These are phyloP conservation scores for Cucurbita pepo DNA, from an alignment of 306 rosid species.

Conservation along the genomic window DNA sequence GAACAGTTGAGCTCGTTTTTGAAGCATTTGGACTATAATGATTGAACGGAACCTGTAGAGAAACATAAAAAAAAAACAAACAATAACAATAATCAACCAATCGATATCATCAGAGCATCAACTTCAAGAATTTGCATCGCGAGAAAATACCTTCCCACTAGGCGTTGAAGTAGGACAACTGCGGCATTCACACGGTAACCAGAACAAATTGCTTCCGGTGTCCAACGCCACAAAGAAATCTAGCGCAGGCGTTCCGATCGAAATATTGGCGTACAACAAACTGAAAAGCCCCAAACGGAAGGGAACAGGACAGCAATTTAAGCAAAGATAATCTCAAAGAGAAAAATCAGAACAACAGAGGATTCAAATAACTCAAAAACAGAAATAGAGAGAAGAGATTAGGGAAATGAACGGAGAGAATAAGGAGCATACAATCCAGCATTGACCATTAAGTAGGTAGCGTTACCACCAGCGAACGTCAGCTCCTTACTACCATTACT, in stretches of 20 bases:
- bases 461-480: constrained; percentile 36
- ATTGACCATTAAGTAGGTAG: constrained; percentile 16
- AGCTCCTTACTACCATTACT: constrained; percentile 17
- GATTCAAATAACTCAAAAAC: neutral
- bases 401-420: neutral
- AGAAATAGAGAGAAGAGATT: neutral
- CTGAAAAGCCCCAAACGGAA: constrained; percentile 28
- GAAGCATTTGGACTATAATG: constrained; percentile 52
- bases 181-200: constrained; percentile 87
- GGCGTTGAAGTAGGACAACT: constrained; percentile 23
- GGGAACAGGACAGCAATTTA: neutral
- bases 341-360: neutral
- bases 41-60: constrained; percentile 12
- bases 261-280: constrained; percentile 75
- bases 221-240: constrained; percentile 82
- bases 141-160: constrained; percentile 29
- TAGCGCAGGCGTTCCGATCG: constrained; percentile 68
- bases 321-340: neutral
- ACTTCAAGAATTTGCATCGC: neutral
- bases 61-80: neutral
- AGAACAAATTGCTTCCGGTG: constrained; percentile 86
- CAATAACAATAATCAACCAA: neutral
- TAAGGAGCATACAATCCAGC: constrained; percentile 44
- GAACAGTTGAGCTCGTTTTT: constrained; percentile 42
- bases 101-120: neutral